phyloP scores from a whole-genome alignment of 176 grass and related monocot species.

The Tillandsia fasciculata region DNA sequence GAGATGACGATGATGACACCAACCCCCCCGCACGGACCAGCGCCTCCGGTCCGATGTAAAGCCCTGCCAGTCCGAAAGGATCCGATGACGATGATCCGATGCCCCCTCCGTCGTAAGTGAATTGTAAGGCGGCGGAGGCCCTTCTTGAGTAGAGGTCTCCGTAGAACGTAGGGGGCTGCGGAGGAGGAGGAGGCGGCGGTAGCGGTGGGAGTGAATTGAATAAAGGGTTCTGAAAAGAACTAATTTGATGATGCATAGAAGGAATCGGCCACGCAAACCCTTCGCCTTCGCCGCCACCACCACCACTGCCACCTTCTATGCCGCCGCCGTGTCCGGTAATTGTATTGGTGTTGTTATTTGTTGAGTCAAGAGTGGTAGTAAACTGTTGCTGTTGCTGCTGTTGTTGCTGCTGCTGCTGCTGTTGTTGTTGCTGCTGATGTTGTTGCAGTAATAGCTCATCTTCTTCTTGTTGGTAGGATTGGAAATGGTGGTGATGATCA shows the following conservation, averaged over 20 bases:
- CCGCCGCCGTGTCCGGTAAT: not conserved
- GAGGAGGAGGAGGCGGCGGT: constrained; percentile 44
- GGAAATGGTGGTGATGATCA: not conserved
- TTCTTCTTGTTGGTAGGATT: not conserved
- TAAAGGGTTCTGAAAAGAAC: constrained; percentile 20
- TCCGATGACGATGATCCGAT: constrained; percentile 59
- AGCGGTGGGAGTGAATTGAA: constrained; percentile 51
- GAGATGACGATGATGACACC: not conserved
- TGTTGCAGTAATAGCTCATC: not conserved
- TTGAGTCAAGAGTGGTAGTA: too few relatives aligned
- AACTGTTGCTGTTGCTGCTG: not conserved
- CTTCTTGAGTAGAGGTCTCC: constrained; percentile 70
- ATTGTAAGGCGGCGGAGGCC: constrained; percentile 52
- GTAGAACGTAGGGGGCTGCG: constrained; percentile 44
- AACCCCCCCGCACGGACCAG: not conserved
- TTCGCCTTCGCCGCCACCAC: not conserved
- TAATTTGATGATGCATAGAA: constrained; percentile 28
- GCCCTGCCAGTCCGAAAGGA: constrained; percentile 61
- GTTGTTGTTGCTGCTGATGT: not conserved
- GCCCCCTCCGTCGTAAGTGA: constrained; percentile 54
- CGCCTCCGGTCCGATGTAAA: constrained; percentile 53
- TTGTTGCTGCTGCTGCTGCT: not conserved
- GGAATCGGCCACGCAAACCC: not conserved
- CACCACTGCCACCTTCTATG: not conserved
- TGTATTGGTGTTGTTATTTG: too few relatives aligned